Evolutionary conservation across 805 yeast genomes (phyloP), one percentile per base, ranked within the genome.

Genomic region (Ogataea pini): DNA sequence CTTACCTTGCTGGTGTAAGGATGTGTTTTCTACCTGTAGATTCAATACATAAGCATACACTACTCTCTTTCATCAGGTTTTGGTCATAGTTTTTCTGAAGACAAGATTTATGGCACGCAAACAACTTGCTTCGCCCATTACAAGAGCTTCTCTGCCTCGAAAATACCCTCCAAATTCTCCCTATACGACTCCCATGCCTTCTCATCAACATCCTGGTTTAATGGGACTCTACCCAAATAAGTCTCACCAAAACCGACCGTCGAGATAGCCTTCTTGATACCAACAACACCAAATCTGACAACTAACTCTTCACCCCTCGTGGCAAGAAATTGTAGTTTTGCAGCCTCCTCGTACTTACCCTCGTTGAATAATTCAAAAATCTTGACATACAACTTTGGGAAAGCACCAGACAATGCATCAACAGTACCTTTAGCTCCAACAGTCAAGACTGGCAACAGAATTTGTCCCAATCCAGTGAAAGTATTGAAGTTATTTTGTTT

Each of bases 381-480:
- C 42, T 66, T 67, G 42, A 74, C 76, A 36, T 72, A 72, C 5
- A 73, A 63, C 62, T 76, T 75, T 49, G 83, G 83, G 65, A 70
- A 77, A 3, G 78, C 78, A 29, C 79, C 80, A 34, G 77, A 67
- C 27, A 78, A 63, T 6, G 80, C 83, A 58, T 78, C 82, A 48
- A 79, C 72, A 13, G 80, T 70, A 28, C 82, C 83, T 43, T 67
- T 64, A 44, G 70, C 71, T n/a, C 80, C 80, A 18, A 75, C 71
- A 1, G 71, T 48, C 40, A 76, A 62, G 14, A 72, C 73, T 19
- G 83, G 82, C 28, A 77, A 60, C 29, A 79, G 62, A 34, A 76
- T 62, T 58, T 78, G 82, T 24, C 82, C 82, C 16, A 77, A 65
- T 13, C 83, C 83, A 7, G 80, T 72, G 54, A 76, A 71, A 29